Conservation (phyloP, 2,329 filamentous ascomycete species). For the Nemania sp. region DNA sequence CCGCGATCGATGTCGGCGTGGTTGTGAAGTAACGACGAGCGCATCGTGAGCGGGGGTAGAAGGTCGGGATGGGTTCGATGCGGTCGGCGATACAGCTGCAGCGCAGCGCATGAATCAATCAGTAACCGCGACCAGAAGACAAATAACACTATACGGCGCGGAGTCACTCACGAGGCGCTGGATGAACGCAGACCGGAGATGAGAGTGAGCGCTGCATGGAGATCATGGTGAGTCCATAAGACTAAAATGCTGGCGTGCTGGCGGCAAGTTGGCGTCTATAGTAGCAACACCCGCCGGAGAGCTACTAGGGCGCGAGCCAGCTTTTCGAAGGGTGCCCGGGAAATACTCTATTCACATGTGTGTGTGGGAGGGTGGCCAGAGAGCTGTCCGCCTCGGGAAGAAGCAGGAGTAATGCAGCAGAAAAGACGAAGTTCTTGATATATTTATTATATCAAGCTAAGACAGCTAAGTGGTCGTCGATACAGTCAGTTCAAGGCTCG, state of each 20-base stretch:
- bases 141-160: constrained; percentile 12
- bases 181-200: constrained; percentile 69
- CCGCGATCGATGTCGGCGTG: constrained; percentile 65
- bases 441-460: constrained; percentile 15
- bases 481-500: constrained; percentile 31
- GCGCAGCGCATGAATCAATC: constrained; percentile 41
- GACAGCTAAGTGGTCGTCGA: constrained; percentile 12
- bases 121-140: constrained; percentile 37
- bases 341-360: constrained; percentile 22
- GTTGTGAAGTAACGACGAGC: constrained; percentile 62
- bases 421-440: constrained; percentile 13
- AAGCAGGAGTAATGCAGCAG: constrained; percentile 16
- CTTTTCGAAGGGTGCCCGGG: constrained; percentile 34
- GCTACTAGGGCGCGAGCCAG: constrained; percentile 46
- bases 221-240: constrained; percentile 67
- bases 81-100: constrained; percentile 64
- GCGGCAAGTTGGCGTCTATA: constrained; percentile 52
- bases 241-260: constrained; percentile 36
- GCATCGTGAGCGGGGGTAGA: constrained; percentile 66
- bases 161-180: constrained; percentile 69
- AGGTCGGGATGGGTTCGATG: constrained; percentile 64
- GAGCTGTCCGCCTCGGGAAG: constrained; percentile 18
- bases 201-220: constrained; percentile 73
- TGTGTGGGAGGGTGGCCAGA: constrained; percentile 20
- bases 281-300: constrained; percentile 48